Conservation (phyloP, 192 early-diverging fungal species). For the Pilobolus umbonatus region DNA sequence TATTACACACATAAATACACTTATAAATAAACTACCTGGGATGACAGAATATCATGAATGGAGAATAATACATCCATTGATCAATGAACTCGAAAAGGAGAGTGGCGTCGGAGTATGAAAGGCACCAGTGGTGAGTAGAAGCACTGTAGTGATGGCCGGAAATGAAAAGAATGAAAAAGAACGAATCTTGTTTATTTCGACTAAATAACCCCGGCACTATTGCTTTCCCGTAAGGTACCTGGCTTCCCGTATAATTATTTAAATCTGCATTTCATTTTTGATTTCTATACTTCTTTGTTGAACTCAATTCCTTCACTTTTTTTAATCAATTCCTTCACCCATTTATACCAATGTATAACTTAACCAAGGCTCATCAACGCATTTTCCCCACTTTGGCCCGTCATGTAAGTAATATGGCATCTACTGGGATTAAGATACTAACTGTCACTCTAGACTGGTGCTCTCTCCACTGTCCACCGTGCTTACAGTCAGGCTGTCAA, state of each 20-base stretch:
- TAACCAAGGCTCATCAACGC: slow-evolving; percentile 14
- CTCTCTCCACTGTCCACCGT: slow-evolving; percentile 8
- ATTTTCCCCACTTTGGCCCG: slow-evolving; percentile 15
- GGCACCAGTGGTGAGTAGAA: too few relatives aligned
- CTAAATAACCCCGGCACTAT: slow-evolving; percentile 7
- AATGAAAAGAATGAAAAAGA: slow-evolving; percentile 6
- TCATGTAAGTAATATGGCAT: slow-evolving; percentile 12
- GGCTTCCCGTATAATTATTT: neutral
- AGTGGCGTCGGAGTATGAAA: neutral
- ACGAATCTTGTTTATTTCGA: slow-evolving; percentile 4
- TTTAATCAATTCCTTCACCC: neutral
- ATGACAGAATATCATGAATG: neutral
- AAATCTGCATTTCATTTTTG: neutral
- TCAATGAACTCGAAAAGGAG: neutral
- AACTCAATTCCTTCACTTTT: slow-evolving; percentile 1
- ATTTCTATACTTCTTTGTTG: slow-evolving; percentile 10
- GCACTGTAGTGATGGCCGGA: slow-evolving; percentile 2
- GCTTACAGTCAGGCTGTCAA: slow-evolving; percentile 14
- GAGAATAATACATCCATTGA: neutral
- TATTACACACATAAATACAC: neutral
- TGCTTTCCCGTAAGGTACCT: slow-evolving; percentile 15
- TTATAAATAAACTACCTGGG: too few relatives aligned
- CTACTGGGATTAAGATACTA: neutral
- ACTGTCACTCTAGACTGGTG: slow-evolving; percentile 4
- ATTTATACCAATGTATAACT: slow-evolving; percentile 18